Evolutionary conservation across 1,139 yeast genomes (phyloP), one percentile per base, ranked within the genome.

Genomic region (Debaryomycetaceae sp.): DNA sequence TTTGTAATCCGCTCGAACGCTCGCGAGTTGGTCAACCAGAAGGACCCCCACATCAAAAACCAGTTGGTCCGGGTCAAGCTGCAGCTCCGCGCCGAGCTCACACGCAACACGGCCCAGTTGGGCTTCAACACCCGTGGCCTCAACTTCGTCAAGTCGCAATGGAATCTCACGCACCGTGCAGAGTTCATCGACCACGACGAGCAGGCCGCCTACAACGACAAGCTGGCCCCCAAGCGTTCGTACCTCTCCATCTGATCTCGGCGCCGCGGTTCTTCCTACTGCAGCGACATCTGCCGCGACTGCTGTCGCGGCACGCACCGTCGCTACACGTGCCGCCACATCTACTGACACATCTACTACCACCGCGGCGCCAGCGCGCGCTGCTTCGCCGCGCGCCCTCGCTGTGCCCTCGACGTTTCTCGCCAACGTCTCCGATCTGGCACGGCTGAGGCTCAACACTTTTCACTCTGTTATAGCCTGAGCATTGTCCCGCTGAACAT

Each of bases 121-220:
- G 98, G 97, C n/a, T 85, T 80, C 68, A 95, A 95, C 58, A 73
- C 89, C 31, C 93, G 88, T 48, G 98, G 97, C 2, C 72, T 93
- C 62, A 80, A 77, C 55, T 86, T 80, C 55, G 67, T 87, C 49
- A 83, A 81, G 58, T 80, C 77, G 41, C 91, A 87, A 63, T 91
- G 97, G 97, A 80, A 81, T 46, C 66, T 83, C 56, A 75, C 75
- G 41, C 98, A 91, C 60, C 81, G 79, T 50, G 74, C 79, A 37
- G 89, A 85, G 60, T 91, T 84, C 59, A 77, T 80, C 42, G 96
- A 87, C 53, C 90, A 83, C 45, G 75, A 72, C 33, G 87, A 83
- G 53, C 83, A 78, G 59, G 68, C 67, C 45, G 75, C 68, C 45
- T 70, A 75, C 49, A 80, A 76, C 35, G 86, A 81, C 33, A 77